Percentiles rank a stretch among this genome's conserved stretches.
These are phyloP conservation scores for Filosporella fistucella DNA, from an alignment of 495 filamentous ascomycete genomes.

Conservation along the genomic window DNA sequence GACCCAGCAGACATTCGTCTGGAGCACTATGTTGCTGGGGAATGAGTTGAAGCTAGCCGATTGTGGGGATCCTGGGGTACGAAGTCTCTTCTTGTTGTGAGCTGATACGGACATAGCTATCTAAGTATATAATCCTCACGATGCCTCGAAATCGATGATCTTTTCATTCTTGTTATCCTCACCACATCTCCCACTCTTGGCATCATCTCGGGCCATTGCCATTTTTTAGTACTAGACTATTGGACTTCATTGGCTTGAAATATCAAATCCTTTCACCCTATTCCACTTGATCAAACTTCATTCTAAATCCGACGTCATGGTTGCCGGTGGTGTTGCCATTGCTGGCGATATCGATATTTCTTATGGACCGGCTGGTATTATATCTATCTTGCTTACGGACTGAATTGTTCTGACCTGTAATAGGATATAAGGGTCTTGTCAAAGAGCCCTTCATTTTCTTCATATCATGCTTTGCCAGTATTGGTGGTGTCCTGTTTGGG, in stretches of 20 bases:
- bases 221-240: background rate
- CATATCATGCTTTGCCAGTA: conserved; percentile 8
- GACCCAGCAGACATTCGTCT: background rate
- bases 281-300: background rate
- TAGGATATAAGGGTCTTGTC: conserved; percentile 7
- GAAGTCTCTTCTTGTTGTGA: background rate
- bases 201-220: background rate
- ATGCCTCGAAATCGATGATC: conserved; percentile 2
- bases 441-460: conserved; percentile 9
- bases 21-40: background rate
- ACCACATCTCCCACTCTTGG: background rate
- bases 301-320: background rate
- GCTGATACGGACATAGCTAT: no score
- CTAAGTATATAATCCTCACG: background rate
- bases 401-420: background rate
- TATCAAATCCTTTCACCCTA: background rate
- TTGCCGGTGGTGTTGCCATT: conserved; percentile 4
- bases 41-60: background rate
- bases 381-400: background rate
- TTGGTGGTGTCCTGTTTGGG: conserved; percentile 12
- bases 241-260: background rate
- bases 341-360: conserved; percentile 8
- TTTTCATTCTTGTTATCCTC: conserved; percentile 1
- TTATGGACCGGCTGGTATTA: conserved; percentile 9
- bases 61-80: conserved; percentile 8